Base-by-base conservation (phyloP, 129 eudicot species). In the Logfia minima region DNA sequence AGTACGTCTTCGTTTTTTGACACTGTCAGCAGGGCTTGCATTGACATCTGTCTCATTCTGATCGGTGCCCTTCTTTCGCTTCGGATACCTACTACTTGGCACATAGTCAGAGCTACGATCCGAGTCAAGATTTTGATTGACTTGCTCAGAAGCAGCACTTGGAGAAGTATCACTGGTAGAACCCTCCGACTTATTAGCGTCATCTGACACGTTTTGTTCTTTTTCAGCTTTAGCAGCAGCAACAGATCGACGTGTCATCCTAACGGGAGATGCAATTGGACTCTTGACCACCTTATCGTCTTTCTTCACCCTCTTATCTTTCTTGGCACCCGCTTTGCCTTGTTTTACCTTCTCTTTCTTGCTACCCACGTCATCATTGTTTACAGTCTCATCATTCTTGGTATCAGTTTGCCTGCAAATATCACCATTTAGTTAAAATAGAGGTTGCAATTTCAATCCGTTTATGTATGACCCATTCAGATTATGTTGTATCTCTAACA, bases 21-120 rank as follows among this genome's bases (percentile, higher is more conserved):
- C 97, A 75, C 92, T 80, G 79, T 86, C 94, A 71, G 91, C 90
- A 53, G 92, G 96, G 81, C 86, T 90, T 29, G 82, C 78, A 29
- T 61, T 71, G 59, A 41, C 66, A 65, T 79, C 84, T 64, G 78
- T 68, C 61, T 63, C 76, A 58, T 58, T 53, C 29, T 74, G 74
- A 80, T 72, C 70, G 35, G 59, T 26, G 39, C 39, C 80, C 68
- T 77, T 59, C 51, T 65, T 71, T 60, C 81, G 67, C 52, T 72
- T 81, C 28, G 32, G 43, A 17, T 72, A 64, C 71, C 74, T 71
- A 62, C 74, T 68, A 62, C 73, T 76, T 41, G 85, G 86, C 19
- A 60, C 81, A 69, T 62, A 67, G 55, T 82, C 86, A 63, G 88
- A 75, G 68, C 81, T 80, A 79, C 75, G 61, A 34, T 81, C 89